Base-by-base conservation (phyloP, 2,329 filamentous ascomycete genomes). In the Rhynchosporium graminicola region DNA sequence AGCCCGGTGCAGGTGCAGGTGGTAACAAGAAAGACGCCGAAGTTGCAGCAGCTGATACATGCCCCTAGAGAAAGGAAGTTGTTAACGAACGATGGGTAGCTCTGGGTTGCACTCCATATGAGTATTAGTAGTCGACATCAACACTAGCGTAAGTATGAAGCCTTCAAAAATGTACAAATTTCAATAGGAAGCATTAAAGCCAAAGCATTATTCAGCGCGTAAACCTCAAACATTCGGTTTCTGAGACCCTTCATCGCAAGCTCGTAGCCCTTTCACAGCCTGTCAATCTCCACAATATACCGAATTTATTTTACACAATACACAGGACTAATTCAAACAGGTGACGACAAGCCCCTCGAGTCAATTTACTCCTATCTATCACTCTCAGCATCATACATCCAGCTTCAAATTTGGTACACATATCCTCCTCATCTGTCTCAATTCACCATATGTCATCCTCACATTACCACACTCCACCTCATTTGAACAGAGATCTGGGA, bases 381-480 rank as follows among this genome's bases (percentile, higher is more conserved):
- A n/a, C 3, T 15, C 20, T 51, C 67, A 47, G 59, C 48, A 31
- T 72, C 73, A 64, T 83, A 87, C 7, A 77, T 76, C 85, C 84
- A 88, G 57, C 80, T 85, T 86, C 86, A 88, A 0, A 88, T 83
- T 69, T 88, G 1, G 76, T 77, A 62, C 80, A 82, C 13, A 88
- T 71, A 59, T 83, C 77, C 2, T 72, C 74, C 2, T 67, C 64
- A 63, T 88, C 88, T 0, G 75, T 76, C 36, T 87, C 83, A 38
- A 88, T 86, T 0, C 73, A 64, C 85, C 85, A 66, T 88, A 88
- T 0, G 86, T 85, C 0, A 66, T 63, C 33, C 74, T 72, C 4
- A 86, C 72, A 52, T 80, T 82, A 1, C 56, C 60, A 59, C 80
- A 74, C 0, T 87, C 77, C 0, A 56, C 59, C 0, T 65, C 31